phyloP scores from a whole-genome alignment of 2,329 filamentous ascomycete species.

The Verticillium isaacii region DNA sequence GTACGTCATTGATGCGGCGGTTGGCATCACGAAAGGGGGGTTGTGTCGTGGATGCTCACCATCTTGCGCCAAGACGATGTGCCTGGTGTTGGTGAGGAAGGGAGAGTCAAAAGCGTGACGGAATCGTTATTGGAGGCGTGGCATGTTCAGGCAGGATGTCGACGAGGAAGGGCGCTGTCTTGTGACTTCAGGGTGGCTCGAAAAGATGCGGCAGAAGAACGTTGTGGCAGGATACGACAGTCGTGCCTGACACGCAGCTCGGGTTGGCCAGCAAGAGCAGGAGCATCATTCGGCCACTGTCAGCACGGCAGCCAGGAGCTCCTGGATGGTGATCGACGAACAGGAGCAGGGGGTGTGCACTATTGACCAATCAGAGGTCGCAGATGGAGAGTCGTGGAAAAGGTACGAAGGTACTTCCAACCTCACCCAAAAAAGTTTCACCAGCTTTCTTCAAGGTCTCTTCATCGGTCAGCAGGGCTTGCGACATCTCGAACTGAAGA shows the following conservation, averaged over 20 bases:
- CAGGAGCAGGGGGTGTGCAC: not conserved
- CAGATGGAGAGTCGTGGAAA: not conserved
- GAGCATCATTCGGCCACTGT: not conserved
- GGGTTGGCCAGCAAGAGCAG: not conserved
- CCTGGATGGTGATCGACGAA: not conserved
- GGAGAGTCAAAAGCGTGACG: not conserved
- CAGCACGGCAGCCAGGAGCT: not conserved
- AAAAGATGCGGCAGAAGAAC: not conserved
- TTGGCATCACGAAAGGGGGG: not conserved
- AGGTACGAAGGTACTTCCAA: not conserved
- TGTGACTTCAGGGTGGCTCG: constrained; percentile 12
- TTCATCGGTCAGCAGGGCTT: not conserved
- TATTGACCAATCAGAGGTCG: not conserved
- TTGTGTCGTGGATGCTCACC: not conserved
- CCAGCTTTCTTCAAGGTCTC: not conserved
- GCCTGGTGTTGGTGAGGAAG: not conserved
- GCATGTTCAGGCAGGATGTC: constrained; percentile 17
- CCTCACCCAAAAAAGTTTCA: not conserved
- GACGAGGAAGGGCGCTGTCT: constrained; percentile 14
- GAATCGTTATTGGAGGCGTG: not conserved
- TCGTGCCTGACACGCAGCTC: not conserved
- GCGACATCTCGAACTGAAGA: not conserved
- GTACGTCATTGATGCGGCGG: constrained; percentile 10
- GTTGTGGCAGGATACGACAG: not conserved
- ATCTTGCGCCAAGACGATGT: not conserved